Percentiles rank a stretch among this genome's conserved stretches.
Evolutionary conservation across 441 rosid species (phyloP).

Genomic region (Cnidoscolus chayamansa): DNA sequence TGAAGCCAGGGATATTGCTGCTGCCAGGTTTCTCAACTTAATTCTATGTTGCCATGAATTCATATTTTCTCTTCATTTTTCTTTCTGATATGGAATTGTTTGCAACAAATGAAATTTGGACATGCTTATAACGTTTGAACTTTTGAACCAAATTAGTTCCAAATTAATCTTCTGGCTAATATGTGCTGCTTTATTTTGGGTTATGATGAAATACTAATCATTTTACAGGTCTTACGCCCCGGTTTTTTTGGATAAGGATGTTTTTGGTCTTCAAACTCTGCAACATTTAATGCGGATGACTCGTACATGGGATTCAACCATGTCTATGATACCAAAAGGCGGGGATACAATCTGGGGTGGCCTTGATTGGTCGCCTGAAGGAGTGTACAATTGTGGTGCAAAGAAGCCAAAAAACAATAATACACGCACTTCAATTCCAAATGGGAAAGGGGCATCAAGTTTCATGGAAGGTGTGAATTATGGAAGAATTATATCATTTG

Average conservation of each 20-base stretch:
- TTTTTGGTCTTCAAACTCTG: constrained; percentile 76
- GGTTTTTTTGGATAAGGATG: constrained; percentile 69
- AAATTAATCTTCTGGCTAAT: neutral
- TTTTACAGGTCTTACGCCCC: constrained; percentile 78
- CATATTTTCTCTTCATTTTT: neutral
- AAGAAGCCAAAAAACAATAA: constrained; percentile 4
- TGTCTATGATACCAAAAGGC: constrained; percentile 94
- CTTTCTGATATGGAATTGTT: too few species aligned
- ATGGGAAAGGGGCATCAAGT: constrained; percentile 9
- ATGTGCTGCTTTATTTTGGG: neutral
- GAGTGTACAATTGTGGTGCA: constrained; percentile 32
- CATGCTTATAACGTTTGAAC: too few species aligned
- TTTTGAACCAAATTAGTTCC: too few species aligned
- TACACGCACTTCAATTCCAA: constrained; percentile 19
- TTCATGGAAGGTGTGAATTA: constrained; percentile 35
- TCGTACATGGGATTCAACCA: constrained; percentile 92
- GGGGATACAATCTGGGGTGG: constrained; percentile 97
- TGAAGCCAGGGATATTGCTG: constrained; percentile 89
- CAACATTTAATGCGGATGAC: constrained; percentile 80
- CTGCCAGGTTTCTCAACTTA: constrained; percentile 4
- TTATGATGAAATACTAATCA: neutral
- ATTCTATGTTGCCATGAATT: neutral
- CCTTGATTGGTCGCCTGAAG: constrained; percentile 91
- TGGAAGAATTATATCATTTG: neutral
- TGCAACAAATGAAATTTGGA: too few species aligned